Evolutionary conservation across 2,329 filamentous ascomycete genomes (phyloP).

Genomic region (Calonectria crousiana): DNA sequence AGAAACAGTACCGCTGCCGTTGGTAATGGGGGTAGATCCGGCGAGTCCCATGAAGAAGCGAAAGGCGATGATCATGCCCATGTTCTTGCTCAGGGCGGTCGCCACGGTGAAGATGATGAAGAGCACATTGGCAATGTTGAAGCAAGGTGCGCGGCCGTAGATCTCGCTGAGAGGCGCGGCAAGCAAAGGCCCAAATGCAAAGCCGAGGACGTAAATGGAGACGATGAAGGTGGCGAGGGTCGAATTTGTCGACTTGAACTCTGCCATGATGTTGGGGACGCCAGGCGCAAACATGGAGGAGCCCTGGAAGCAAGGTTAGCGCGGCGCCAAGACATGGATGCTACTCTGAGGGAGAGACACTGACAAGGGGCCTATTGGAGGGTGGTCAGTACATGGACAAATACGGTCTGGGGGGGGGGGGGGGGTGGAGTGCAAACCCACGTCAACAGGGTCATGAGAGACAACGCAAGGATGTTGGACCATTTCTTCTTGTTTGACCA

Average conservation of each 20-base stretch:
- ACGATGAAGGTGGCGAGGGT: constrained; percentile 59
- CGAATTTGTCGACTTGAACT: constrained; percentile 53
- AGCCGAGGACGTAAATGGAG: constrained; percentile 62
- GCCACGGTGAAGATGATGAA: constrained; percentile 63
- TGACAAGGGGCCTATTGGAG: constrained; percentile 38
- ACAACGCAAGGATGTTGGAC: constrained; percentile 50
- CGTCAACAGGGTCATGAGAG: constrained; percentile 44
- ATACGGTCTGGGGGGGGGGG: too few relatives aligned
- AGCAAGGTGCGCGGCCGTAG: constrained; percentile 63
- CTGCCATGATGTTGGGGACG: constrained; percentile 60
- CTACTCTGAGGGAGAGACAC: not conserved
- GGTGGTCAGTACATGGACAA: constrained; percentile 12
- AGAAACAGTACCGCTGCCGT: constrained; percentile 74
- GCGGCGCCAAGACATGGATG: not conserved
- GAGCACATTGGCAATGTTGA: constrained; percentile 59
- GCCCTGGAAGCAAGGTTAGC: constrained; percentile 31
- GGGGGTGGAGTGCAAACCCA: constrained; percentile 27
- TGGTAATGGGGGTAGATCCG: constrained; percentile 73
- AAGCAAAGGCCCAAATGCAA: constrained; percentile 70
- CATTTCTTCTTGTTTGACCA: constrained; percentile 66
- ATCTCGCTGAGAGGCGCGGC: constrained; percentile 74
- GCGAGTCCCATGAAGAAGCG: constrained; percentile 73
- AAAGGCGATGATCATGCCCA: constrained; percentile 72
- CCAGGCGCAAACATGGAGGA: constrained; percentile 49
- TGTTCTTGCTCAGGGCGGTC: constrained; percentile 66